These are phyloP conservation scores for Colletotrichum paranaense DNA, from an alignment of 2,329 filamentous ascomycete genomes.

Conservation along the genomic window DNA sequence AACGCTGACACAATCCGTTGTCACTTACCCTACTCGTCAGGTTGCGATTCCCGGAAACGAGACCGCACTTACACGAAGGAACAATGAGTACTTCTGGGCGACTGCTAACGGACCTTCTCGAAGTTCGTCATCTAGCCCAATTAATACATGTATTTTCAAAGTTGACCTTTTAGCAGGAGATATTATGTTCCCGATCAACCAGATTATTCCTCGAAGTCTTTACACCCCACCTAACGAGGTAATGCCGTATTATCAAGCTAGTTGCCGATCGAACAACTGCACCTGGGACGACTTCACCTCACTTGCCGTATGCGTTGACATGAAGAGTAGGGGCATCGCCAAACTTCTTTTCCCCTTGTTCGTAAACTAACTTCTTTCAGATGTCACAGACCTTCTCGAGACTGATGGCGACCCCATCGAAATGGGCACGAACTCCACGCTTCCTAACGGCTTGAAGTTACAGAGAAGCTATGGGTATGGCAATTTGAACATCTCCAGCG, in stretches of 20 bases:
- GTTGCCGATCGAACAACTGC: slow-evolving; percentile 16
- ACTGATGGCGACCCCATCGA: neutral
- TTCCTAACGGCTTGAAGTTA: slow-evolving; percentile 5
- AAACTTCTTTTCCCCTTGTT: no score
- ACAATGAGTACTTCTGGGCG: slow-evolving; percentile 8
- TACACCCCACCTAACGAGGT: slow-evolving; percentile 4
- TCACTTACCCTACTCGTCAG: slow-evolving; percentile 19
- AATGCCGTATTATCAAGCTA: slow-evolving; percentile 4
- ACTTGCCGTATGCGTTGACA: slow-evolving; percentile 17
- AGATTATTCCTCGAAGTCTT: neutral
- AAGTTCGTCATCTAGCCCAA: neutral
- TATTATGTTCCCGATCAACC: slow-evolving; percentile 17
- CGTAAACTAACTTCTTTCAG: neutral
- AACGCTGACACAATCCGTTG: slow-evolving; percentile 33
- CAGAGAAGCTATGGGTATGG: neutral
- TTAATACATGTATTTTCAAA: neutral
- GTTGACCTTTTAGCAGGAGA: neutral
- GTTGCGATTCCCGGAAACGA: neutral
- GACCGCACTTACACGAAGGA: neutral
- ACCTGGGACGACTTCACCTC: slow-evolving; percentile 18
- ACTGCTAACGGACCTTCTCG: slow-evolving; percentile 6
- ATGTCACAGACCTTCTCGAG: neutral
- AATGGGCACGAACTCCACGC: neutral
- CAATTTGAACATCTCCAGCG: slow-evolving; percentile 13
- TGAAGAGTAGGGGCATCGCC: neutral